Evolutionary conservation across 176 grass and related monocot species (phyloP).

Genomic region (Calamus simplicifolius): DNA sequence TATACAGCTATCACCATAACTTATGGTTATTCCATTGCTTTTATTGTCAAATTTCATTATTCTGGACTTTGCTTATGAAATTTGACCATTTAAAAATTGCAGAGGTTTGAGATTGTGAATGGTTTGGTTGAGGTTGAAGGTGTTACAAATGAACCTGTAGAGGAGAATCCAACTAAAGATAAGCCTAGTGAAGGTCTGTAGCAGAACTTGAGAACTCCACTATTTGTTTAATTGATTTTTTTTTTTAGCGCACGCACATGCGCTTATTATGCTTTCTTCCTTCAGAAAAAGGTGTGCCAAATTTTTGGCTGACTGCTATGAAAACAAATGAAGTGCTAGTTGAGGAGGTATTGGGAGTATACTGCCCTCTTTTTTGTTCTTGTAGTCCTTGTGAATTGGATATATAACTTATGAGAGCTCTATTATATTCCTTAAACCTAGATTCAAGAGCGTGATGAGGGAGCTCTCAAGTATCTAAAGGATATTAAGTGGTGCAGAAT

Average conservation of each 20-base stretch:
- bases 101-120: conserved; percentile 25
- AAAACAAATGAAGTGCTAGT: conserved; percentile 19
- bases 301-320: conserved; percentile 27
- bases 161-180: conserved; percentile 6
- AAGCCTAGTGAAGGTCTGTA: conserved; percentile 18
- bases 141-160: neutral
- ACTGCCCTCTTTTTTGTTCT: neutral
- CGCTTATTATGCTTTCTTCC: neutral
- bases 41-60: no score
- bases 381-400: no score
- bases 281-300: conserved; percentile 21
- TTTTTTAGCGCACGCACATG: neutral
- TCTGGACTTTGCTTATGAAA: neutral
- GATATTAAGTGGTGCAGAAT: conserved; percentile 24
- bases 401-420: no score
- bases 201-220: neutral
- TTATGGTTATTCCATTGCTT: no score
- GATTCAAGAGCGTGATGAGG: conserved; percentile 30
- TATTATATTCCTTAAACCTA: neutral
- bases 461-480: conserved; percentile 22
- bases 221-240: no score
- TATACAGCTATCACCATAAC: no score
- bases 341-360: conserved; percentile 16
- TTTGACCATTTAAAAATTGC: neutral
- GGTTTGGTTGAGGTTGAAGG: conserved; percentile 15